Evolutionary conservation across 352 stramenopile genomes (phyloP).

Genomic region (Aphanomyces cochlioides): DNA sequence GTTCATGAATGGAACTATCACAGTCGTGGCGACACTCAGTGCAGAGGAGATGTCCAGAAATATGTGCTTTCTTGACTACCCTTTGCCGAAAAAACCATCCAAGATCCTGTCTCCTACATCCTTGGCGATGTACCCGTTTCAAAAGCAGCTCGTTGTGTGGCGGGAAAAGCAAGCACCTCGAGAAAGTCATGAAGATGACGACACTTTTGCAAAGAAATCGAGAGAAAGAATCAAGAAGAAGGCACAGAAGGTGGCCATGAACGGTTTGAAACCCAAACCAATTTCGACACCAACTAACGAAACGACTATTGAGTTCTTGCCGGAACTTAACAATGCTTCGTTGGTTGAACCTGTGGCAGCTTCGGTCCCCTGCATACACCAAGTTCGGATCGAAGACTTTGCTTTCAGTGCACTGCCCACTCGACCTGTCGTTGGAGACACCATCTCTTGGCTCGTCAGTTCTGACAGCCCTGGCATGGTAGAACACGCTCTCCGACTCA

Average conservation of each 20-base stretch:
- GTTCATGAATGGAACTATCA: conserved; percentile 22
- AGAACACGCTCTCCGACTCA: conserved; percentile 22
- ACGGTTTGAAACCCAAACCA: too few relatives aligned
- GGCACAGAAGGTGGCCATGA: background rate
- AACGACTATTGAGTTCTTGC: too few relatives aligned
- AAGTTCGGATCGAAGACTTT: conserved; percentile 20
- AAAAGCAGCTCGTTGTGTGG: conserved; percentile 26
- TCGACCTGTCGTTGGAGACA: background rate
- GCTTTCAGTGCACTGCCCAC: background rate
- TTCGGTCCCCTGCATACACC: background rate
- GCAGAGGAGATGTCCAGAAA: conserved; percentile 1
- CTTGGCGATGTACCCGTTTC: conserved; percentile 3
- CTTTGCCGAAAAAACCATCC: background rate
- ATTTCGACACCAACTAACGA: background rate
- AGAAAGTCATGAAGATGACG: conserved; percentile 11
- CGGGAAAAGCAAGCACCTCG: conserved; percentile 13
- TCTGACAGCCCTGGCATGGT: conserved; percentile 23
- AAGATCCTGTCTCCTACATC: background rate
- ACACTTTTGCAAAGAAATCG: conserved; percentile 12
- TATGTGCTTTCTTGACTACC: conserved; percentile 23
- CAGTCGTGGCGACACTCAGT: conserved; percentile 11
- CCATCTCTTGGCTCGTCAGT: conserved; percentile 3
- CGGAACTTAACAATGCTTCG: too few relatives aligned
- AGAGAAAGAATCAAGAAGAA: conserved; percentile 17
- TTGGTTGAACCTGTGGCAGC: background rate